These are phyloP conservation scores for Barbarea vulgaris DNA, from an alignment of 345 rosid genomes.

Conservation along the genomic window DNA sequence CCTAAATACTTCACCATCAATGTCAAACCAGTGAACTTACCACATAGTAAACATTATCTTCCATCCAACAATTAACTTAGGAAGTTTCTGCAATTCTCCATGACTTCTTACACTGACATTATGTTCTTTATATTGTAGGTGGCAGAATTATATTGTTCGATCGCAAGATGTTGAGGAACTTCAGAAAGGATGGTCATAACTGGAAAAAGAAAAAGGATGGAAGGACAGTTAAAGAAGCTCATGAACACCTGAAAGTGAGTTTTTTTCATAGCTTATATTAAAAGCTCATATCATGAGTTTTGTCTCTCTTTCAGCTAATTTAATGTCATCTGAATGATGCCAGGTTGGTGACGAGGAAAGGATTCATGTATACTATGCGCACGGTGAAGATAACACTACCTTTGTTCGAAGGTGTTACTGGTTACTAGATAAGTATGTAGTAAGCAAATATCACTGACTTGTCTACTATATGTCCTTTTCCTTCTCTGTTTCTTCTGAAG, in stretches of 20 bases:
- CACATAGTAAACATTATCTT: slow-evolving; percentile 55
- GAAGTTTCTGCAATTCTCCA: background rate
- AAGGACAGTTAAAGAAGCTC: slow-evolving; percentile 98
- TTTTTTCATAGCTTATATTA: background rate
- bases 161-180: slow-evolving; percentile 96
- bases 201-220: slow-evolving; percentile 99
- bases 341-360: slow-evolving; percentile 96
- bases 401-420: slow-evolving; percentile 99
- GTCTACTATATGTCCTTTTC: slow-evolving; percentile 1
- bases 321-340: slow-evolving; percentile 5
- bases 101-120: slow-evolving; percentile 11
- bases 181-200: slow-evolving; percentile 95
- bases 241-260: slow-evolving; percentile 92
- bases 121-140: slow-evolving; percentile 48
- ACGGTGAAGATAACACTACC: slow-evolving; percentile 85
- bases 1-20: slow-evolving; percentile 63
- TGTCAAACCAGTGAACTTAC: slow-evolving; percentile 88
- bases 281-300: slow-evolving; percentile 5
- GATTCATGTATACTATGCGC: slow-evolving; percentile 98
- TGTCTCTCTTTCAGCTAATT: background rate
- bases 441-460: slow-evolving; percentile 28
- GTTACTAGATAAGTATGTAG: slow-evolving; percentile 94
- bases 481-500: slow-evolving; percentile 4
- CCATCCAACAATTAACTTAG: background rate
- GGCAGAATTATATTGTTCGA: slow-evolving; percentile 79